Percentiles rank a stretch among this genome's conserved stretches.
These are phyloP conservation scores for Leishmania martiniquensis DNA, from an alignment of 208 protist genomes.

Conservation along the genomic window DNA sequence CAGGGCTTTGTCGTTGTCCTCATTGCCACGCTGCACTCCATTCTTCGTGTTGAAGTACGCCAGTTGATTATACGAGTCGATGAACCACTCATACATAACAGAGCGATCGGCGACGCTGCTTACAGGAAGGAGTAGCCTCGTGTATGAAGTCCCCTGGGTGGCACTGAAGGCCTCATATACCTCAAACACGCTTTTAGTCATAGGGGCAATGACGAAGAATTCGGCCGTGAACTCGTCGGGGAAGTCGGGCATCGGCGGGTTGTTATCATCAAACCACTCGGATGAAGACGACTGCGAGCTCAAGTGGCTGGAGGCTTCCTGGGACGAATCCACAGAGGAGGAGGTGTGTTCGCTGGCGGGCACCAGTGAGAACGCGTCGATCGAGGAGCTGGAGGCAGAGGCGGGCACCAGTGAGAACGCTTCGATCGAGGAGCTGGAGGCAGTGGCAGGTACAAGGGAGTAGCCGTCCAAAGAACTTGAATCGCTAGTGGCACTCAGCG, in stretches of 20 bases:
- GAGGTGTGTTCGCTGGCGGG: too few species aligned
- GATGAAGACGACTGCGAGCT: too few species aligned
- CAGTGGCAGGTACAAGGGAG: too few species aligned
- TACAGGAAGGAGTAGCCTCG: slow-evolving; percentile 21
- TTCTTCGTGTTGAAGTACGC: slow-evolving; percentile 30
- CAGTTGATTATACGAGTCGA: slow-evolving; percentile 25
- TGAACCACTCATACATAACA: slow-evolving; percentile 44
- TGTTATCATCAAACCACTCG: too few species aligned
- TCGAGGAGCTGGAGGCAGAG: too few species aligned
- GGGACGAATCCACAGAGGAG: too few species aligned
- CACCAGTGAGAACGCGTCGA: too few species aligned
- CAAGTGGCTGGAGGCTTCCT: too few species aligned
- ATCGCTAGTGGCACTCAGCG: neutral
- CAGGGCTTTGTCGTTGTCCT: slow-evolving; percentile 19
- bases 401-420: too few species aligned
- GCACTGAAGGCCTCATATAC: slow-evolving; percentile 32
- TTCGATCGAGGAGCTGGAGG: too few species aligned
- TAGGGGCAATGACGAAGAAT: slow-evolving; percentile 41
- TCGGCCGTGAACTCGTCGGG: slow-evolving; percentile 37
- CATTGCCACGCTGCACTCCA: slow-evolving; percentile 12
- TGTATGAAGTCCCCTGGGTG: neutral
- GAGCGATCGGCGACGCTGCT: slow-evolving; percentile 36
- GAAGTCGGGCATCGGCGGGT: slow-evolving; percentile 34
- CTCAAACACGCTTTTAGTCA: slow-evolving; percentile 27
- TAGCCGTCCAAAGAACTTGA: too few species aligned